Base-by-base conservation (phyloP, 768 basidiomycete species). In the Rubroboletus satanas region DNA sequence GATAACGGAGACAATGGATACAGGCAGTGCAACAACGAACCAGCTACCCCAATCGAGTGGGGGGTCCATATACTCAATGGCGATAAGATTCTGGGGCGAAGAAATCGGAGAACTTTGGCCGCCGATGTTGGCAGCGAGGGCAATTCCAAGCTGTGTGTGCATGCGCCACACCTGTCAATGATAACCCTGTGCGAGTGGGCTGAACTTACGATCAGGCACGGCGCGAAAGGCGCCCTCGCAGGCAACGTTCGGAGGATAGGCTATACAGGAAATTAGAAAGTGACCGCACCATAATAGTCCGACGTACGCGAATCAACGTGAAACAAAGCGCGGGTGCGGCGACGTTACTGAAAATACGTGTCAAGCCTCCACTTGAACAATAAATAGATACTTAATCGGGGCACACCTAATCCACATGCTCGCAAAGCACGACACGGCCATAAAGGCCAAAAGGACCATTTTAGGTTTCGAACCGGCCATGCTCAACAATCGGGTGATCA, bases 321-420 rank as follows among this genome's bases (percentile, higher is more conserved):
- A 97, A 98, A 75, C 97, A 98, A 11, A 98, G 78, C 3, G 96
- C 97, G 10, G 96, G 95, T 17, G 97, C 97, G 4, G 97, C 96
- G 18, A 99, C 97, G 67, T 99, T 98, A 72, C 92, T 90, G 50
- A 51, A 35, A 53, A 49, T 36, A 36, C 5, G 26, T 49, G 57
- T 45, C 59, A 59, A 51, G 31, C 42, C 38, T 41, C 42, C 11
- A 33, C 12, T 54, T 28, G n/a, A 44, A 43, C 14, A 43, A 43
- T 7, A 39, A 12, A 12, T 9, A 1, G 43, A 15, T 8, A 37
- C 11, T 6, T 31, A 17, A 38, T 28, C 7, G 10, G n/a, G 47
- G 59, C 72, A 43, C 52, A 87, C 88, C 89, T 94, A 65, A 99
- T 98, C 97, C 94, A 98, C 96, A 98, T 99, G 71, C 91, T 94